These are phyloP conservation scores for Onygenales sp. DNA, from an alignment of 2,329 filamentous ascomycete genomes.

Conservation along the genomic window DNA sequence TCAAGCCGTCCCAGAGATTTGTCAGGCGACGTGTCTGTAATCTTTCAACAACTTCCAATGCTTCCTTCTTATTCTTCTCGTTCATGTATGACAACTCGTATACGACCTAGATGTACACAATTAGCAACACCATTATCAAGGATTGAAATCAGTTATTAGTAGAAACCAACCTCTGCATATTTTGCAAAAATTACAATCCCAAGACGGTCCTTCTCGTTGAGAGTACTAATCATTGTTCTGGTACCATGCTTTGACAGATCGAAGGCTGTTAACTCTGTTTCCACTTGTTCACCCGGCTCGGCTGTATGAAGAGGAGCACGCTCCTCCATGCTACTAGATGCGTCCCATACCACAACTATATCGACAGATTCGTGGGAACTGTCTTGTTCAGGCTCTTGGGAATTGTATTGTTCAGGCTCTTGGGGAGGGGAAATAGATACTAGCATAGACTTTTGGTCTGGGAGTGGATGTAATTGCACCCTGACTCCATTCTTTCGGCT, in stretches of 20 bases:
- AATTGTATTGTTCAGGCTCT: constrained; percentile 11
- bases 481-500: constrained; percentile 1
- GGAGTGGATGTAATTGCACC: constrained; percentile 11
- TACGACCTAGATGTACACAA: constrained; percentile 19
- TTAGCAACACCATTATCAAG: not conserved
- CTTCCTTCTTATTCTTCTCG: constrained; percentile 33
- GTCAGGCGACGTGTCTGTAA: constrained; percentile 36
- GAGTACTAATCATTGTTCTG: constrained; percentile 47
- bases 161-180: constrained; percentile 23
- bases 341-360: constrained; percentile 26
- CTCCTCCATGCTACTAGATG: constrained; percentile 48
- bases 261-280: constrained; percentile 45
- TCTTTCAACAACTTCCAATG: constrained; percentile 33
- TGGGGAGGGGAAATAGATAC: constrained; percentile 15
- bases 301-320: constrained; percentile 38
- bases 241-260: constrained; percentile 54
- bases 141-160: not conserved
- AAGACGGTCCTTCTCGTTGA: constrained; percentile 46
- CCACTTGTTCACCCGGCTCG: constrained; percentile 27
- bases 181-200: constrained; percentile 49
- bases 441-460: constrained; percentile 11
- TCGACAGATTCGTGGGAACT: no score
- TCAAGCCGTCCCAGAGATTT: constrained; percentile 51
- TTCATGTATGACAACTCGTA: constrained; percentile 43
- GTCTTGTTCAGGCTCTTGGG: constrained; percentile 6